Evolutionary conservation across 129 eudicot species (phyloP).

Genomic region (Scalesia atractyloides): DNA sequence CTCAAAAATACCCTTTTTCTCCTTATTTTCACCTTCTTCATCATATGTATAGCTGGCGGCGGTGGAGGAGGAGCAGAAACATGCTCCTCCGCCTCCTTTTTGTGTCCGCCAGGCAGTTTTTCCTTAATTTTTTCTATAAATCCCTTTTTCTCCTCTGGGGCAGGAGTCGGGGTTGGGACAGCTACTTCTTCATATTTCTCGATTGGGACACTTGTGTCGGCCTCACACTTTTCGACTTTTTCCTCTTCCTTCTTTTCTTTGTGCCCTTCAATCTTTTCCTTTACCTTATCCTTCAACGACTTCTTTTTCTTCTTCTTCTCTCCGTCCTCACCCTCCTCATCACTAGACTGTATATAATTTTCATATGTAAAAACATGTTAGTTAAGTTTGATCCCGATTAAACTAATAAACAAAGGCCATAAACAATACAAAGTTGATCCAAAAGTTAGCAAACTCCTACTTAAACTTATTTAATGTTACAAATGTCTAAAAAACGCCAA

Average conservation of each 20-base stretch:
- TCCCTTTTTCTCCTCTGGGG: constrained; percentile 73
- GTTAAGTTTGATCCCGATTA: neutral
- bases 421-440: neutral
- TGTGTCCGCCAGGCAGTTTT: constrained; percentile 69
- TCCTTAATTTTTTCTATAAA: constrained; percentile 81
- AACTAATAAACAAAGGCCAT: neutral
- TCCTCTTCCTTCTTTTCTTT: constrained; percentile 43
- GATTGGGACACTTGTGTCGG: constrained; percentile 48
- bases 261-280: constrained; percentile 45
- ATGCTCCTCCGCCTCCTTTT: constrained; percentile 50
- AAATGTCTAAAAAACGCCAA: no score
- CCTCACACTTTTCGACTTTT: constrained; percentile 30
- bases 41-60: constrained; percentile 29
- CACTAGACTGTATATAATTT: constrained; percentile 58
- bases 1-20: constrained; percentile 81
- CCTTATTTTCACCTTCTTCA: constrained; percentile 51
- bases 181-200: constrained; percentile 43
- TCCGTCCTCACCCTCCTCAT: constrained; percentile 64
- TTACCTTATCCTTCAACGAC: constrained; percentile 61
- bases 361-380: neutral
- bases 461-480: no score
- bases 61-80: constrained; percentile 28
- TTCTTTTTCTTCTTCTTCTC: constrained; percentile 75
- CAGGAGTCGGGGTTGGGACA: constrained; percentile 2
- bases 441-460: no score